phyloP scores from a whole-genome alignment of 2,329 filamentous ascomycete species.

The Fusarium solani-melongenae region DNA sequence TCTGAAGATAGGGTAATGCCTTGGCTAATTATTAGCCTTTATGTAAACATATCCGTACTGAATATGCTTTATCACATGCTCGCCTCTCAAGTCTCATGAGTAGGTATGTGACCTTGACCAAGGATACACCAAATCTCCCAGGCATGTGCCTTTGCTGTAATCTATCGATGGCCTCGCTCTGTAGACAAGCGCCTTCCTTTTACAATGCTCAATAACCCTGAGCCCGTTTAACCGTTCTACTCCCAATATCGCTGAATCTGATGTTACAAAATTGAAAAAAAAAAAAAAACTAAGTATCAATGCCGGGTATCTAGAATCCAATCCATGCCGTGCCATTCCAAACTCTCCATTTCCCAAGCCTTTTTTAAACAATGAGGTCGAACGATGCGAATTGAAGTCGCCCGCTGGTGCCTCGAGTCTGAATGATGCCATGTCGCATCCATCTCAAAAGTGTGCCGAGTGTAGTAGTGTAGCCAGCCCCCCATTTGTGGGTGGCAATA shows the following conservation, averaged over 20 bases:
- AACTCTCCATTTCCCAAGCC: background rate
- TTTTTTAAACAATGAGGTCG: background rate
- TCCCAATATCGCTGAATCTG: background rate
- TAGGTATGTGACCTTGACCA: background rate
- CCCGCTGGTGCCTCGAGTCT: background rate
- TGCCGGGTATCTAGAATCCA: background rate
- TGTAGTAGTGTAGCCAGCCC: constrained; percentile 11
- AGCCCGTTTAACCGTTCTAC: background rate
- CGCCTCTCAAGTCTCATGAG: background rate
- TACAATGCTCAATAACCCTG: background rate
- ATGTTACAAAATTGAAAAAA: background rate
- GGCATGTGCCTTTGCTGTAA: background rate
- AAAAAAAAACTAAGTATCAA: background rate
- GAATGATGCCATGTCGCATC: background rate
- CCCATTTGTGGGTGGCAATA: constrained; percentile 11
- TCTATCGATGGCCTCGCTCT: background rate
- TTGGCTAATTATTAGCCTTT: background rate
- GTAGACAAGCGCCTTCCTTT: background rate
- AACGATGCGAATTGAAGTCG: background rate
- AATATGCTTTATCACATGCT: background rate
- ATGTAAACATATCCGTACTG: background rate
- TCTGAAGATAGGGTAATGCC: background rate
- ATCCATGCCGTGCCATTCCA: background rate
- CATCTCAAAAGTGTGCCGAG: background rate
- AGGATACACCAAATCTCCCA: background rate